These are phyloP conservation scores for Apiospora saccharicola DNA, from an alignment of 2,329 filamentous ascomycete genomes.

Conservation along the genomic window DNA sequence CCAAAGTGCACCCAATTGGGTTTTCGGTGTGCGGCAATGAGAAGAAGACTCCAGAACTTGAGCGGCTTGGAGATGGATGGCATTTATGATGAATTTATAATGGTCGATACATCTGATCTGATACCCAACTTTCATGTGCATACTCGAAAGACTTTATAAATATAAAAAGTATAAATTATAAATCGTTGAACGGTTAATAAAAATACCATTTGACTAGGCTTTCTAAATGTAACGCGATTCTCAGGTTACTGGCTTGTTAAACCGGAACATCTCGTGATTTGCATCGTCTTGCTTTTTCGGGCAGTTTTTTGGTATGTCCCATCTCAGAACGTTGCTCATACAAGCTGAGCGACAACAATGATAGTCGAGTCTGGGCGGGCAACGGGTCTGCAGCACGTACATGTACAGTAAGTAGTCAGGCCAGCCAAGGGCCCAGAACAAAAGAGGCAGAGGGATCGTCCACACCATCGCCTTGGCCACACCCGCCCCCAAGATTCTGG, in stretches of 20 bases:
- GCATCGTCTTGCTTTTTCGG: neutral
- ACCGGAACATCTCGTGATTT: too few species aligned
- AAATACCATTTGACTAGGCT: neutral
- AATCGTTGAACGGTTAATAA: too few species aligned
- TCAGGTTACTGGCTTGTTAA: neutral
- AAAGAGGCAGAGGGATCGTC: neutral
- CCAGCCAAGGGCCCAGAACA: conserved; percentile 9
- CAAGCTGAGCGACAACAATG: neutral
- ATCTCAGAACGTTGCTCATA: neutral
- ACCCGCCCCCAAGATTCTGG: neutral
- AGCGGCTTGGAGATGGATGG: neutral
- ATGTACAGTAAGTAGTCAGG: neutral
- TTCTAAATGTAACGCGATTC: neutral
- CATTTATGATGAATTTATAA: neutral
- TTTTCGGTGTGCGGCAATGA: conserved; percentile 41
- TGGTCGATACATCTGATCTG: conserved; percentile 6
- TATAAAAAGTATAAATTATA: neutral
- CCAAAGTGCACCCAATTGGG: conserved; percentile 40
- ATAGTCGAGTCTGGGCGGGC: neutral
- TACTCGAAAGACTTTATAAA: neutral
- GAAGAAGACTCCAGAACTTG: neutral
- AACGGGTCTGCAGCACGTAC: neutral
- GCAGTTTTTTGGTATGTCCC: neutral
- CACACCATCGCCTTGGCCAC: neutral
- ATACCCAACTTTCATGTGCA: conserved; percentile 8